A percentile compares a stretch with the other conserved stretches of the same genome.
These are phyloP conservation scores for Boletus sp. DNA, from an alignment of 768 basidiomycete species.

Conservation along the genomic window DNA sequence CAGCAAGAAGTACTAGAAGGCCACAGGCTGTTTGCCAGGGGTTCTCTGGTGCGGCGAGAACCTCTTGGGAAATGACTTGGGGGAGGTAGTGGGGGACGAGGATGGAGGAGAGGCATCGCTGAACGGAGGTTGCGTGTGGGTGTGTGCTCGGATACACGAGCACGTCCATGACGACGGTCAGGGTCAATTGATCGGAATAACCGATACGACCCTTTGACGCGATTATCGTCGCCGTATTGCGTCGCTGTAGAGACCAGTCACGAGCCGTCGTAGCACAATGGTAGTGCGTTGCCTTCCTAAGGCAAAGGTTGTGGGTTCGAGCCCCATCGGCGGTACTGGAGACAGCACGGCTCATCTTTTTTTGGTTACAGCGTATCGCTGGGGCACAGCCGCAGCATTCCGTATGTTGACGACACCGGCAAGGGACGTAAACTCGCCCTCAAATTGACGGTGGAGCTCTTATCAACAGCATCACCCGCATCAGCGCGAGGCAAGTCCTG, in stretches of 20 bases:
- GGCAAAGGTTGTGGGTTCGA: conserved; percentile 40
- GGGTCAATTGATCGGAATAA: too few species aligned
- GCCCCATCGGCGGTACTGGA: conserved; percentile 36
- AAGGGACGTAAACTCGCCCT: conserved; percentile 3
- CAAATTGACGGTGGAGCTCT: neutral
- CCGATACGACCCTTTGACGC: too few species aligned
- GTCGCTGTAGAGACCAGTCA: too few species aligned
- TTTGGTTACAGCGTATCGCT: too few species aligned
- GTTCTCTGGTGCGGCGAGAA: conserved; percentile 54
- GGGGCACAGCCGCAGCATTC: neutral
- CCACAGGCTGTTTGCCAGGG: conserved; percentile 80
- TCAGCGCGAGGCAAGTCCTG: conserved; percentile 1
- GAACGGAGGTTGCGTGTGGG: conserved; percentile 43
- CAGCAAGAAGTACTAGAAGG: conserved; percentile 76
- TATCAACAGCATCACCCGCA: conserved; percentile 1
- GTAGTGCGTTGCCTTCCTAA: conserved; percentile 40
- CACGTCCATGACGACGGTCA: too few species aligned
- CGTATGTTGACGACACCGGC: neutral
- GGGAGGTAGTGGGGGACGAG: conserved; percentile 77
- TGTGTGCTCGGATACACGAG: conserved; percentile 69
- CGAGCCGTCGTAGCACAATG: conserved; percentile 39
- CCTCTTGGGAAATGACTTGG: conserved; percentile 56
- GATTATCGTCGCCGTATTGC: neutral
- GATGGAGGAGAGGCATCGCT: conserved; percentile 50
- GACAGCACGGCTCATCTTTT: conserved; percentile 23